Conservation (phyloP, 2,329 filamentous ascomycete genomes). For the Orbilia oligospora region DNA sequence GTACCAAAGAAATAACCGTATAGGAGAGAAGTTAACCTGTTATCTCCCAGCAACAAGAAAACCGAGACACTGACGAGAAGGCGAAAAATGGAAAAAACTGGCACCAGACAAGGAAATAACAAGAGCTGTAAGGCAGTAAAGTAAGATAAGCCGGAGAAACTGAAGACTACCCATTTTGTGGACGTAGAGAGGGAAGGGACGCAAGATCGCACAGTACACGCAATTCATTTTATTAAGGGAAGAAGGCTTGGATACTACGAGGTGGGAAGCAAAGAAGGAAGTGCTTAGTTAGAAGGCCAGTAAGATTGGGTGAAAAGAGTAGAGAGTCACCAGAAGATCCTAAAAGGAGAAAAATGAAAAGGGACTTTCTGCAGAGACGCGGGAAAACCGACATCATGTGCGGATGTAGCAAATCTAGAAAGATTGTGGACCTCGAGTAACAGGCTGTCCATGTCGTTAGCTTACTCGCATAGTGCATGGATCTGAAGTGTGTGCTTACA, state of each 20-base stretch:
- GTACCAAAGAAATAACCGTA: conserved; percentile 25
- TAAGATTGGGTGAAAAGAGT: background rate
- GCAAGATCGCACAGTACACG: background rate
- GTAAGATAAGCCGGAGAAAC: conserved; percentile 1
- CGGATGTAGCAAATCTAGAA: conserved; percentile 21
- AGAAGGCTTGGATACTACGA: background rate
- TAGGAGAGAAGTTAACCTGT: conserved; percentile 26
- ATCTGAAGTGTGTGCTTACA: conserved; percentile 24
- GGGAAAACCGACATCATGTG: background rate
- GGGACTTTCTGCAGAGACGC: background rate
- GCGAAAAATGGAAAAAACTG: conserved; percentile 4
- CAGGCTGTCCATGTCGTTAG: conserved; percentile 44
- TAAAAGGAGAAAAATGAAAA: background rate
- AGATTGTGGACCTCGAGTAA: conserved; percentile 43
- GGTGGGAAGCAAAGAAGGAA: background rate
- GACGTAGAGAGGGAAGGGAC: background rate
- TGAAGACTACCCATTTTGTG: conserved; percentile 17
- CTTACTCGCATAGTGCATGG: background rate
- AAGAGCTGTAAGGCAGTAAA: conserved; percentile 1
- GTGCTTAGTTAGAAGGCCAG: background rate
- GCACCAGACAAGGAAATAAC: conserved; percentile 12
- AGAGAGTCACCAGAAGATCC: background rate
- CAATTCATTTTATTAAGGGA: background rate
- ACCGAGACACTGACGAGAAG: conserved; percentile 5
- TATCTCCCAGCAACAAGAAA: conserved; percentile 19